phyloP scores from a whole-genome alignment of 352 stramenopile genomes.

The Pythium aristosporum region DNA sequence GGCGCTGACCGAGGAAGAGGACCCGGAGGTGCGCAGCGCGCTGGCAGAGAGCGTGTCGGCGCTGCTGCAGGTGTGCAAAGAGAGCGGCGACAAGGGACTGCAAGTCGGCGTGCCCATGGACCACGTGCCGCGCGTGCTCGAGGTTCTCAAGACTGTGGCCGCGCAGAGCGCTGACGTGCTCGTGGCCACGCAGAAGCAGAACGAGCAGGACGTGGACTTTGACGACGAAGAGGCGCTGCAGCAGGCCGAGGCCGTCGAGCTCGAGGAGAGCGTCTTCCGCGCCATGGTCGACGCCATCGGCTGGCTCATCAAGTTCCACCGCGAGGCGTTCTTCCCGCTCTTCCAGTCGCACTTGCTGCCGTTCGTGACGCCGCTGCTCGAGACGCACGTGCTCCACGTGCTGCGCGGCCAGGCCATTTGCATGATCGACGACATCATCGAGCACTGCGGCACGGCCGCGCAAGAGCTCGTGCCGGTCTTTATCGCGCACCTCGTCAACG shows the following conservation, averaged over 20 bases:
- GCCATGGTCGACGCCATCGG: constrained; percentile 84
- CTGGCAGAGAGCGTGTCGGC: constrained; percentile 76
- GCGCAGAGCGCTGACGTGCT: constrained; percentile 63
- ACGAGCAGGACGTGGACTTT: constrained; percentile 79
- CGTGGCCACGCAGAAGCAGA: constrained; percentile 54
- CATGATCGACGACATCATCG: constrained; percentile 88
- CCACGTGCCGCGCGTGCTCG: constrained; percentile 65
- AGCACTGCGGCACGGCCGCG: constrained; percentile 68
- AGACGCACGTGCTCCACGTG: constrained; percentile 52
- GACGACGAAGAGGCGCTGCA: constrained; percentile 72
- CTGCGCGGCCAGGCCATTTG: constrained; percentile 83
- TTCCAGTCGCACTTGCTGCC: constrained; percentile 69
- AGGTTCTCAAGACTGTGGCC: constrained; percentile 70
- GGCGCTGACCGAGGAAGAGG: constrained; percentile 69
- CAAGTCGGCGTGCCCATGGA: constrained; percentile 64
- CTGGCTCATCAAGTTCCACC: constrained; percentile 84
- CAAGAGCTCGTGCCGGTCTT: constrained; percentile 79
- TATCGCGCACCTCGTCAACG: constrained; percentile 66
- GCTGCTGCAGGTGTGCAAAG: constrained; percentile 78
- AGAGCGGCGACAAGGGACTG: constrained; percentile 73
- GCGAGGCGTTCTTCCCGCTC: constrained; percentile 72
- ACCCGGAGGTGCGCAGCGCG: constrained; percentile 75
- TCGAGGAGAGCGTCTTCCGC: constrained; percentile 77
- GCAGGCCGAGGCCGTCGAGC: constrained; percentile 67
- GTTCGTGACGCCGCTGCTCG: constrained; percentile 69